Evolutionary conservation across 2,329 filamentous ascomycete species (phyloP), one percentile per base, ranked within the genome.

Genomic region (Raffaelea ambrosiae): DNA sequence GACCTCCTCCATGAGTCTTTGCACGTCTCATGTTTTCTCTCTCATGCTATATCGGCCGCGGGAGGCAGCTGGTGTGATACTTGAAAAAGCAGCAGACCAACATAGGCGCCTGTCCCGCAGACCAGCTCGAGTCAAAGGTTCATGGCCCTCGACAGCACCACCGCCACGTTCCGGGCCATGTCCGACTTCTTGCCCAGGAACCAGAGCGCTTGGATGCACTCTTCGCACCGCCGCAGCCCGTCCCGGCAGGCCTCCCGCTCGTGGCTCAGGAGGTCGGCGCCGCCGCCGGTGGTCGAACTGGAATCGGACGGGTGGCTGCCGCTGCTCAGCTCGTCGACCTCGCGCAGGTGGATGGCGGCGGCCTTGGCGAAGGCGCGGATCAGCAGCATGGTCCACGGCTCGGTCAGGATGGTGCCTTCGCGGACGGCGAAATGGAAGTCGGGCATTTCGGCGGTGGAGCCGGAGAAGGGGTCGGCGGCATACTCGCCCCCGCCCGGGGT

Each of bases 111-210:
- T 29, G 26, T 29, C 26, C 26, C 26, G 26, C 7, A 7, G 7
- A 29, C 7, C 7, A 7, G 26, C 7, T 13, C 7, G 26, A 7
- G 26, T 38, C 35, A 49, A 35, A 35, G 39, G 14, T 46, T 54
- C 67, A 87, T 74, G 82, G 86, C 67, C 83, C 76, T 88, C 61
- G 83, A 82, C 64, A 83, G 78, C 72, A 73, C 76, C 59, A 66
- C 71, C 54, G 62, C 67, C 55, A 73, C 74, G 59, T 47, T 48
- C 16, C 53, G 50, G 0, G 55, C 55, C 55, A 57, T 77, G 52
- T 78, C 75, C 3, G 74, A 77, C 55, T 78, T 79, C 49, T 70
- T 70, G 2, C 75, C 75, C 18, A 79, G 60, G 46, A 72, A 72
- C 66, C 73, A 75, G 22, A 80, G 61, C 3, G 74, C 75, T 55